Conservation (phyloP, 164 flowering plant species). For the Protea cynaroides region DNA sequence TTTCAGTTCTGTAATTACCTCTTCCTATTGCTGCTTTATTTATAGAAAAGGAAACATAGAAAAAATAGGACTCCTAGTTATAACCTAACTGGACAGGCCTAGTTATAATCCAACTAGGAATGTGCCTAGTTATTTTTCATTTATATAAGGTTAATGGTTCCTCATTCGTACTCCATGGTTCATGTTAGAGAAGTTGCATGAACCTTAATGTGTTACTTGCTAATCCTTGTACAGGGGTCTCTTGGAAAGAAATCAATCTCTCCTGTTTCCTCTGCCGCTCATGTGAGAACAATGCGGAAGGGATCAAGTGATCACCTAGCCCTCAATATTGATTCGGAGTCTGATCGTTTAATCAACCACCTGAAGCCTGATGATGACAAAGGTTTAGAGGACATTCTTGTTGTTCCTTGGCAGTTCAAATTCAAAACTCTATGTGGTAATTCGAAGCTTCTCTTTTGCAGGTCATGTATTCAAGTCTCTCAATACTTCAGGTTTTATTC, state of each 20-base stretch:
- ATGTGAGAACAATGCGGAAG: slow-evolving; percentile 66
- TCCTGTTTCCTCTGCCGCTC: slow-evolving; percentile 61
- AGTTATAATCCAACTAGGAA: too few relatives aligned
- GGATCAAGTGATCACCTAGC: slow-evolving; percentile 89
- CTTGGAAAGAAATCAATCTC: slow-evolving; percentile 45
- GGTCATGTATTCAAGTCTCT: slow-evolving; percentile 94
- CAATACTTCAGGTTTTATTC: slow-evolving; percentile 76
- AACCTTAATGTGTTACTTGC: slow-evolving; percentile 2
- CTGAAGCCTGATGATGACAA: slow-evolving; percentile 74
- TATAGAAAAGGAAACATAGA: too few relatives aligned
- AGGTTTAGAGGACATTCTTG: slow-evolving; percentile 36
- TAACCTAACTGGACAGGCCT: too few relatives aligned
- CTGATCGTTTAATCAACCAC: slow-evolving; percentile 49
- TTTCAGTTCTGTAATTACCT: too few relatives aligned
- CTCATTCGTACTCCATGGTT: too few relatives aligned
- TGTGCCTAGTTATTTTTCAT: too few relatives aligned
- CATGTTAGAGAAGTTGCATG: background rate
- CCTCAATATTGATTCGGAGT: slow-evolving; percentile 60
- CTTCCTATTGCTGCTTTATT: too few relatives aligned
- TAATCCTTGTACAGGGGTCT: slow-evolving; percentile 43
- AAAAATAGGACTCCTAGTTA: too few relatives aligned
- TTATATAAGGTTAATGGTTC: too few relatives aligned
- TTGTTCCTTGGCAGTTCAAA: background rate
- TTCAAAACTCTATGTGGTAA: slow-evolving; percentile 4
- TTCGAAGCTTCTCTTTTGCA: slow-evolving; percentile 29